A percentile compares a stretch with the other conserved stretches of the same genome.
phyloP scores from a whole-genome alignment of 495 filamentous ascomycete genomes.

The Penicillium atrosanguineum region DNA sequence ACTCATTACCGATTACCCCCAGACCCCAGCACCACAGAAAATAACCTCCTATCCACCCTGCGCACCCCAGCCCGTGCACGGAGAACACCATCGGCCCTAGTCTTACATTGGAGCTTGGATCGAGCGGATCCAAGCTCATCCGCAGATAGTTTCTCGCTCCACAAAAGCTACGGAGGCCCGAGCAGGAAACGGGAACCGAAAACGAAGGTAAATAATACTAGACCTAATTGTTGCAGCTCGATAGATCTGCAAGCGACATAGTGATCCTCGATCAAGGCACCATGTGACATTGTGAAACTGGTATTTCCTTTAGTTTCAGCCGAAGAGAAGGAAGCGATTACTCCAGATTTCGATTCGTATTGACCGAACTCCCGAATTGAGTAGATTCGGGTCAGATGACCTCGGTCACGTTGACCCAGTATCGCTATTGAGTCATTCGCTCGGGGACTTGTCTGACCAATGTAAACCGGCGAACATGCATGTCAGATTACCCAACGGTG shows the following conservation, averaged over 20 bases:
- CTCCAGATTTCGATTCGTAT: no score
- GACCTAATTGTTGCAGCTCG: constrained; percentile 7
- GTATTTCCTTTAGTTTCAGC: background rate
- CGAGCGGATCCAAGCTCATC: constrained; percentile 11
- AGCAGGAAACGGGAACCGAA: constrained; percentile 13
- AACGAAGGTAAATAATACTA: constrained; percentile 5
- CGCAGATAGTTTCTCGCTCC: constrained; percentile 1
- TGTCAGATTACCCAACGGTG: no score
- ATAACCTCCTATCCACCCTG: background rate
- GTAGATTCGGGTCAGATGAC: no score
- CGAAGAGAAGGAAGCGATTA: no score
- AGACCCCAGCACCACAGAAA: background rate
- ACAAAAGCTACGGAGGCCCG: constrained; percentile 10
- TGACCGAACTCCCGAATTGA: no score
- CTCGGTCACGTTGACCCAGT: no score
- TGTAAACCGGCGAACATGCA: no score
- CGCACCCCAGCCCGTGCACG: background rate
- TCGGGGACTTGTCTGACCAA: no score
- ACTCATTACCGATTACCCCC: no score
- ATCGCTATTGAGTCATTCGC: no score
- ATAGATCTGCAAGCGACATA: constrained; percentile 10
- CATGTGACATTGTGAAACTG: constrained; percentile 5
- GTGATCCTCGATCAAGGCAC: background rate
- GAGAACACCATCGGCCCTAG: background rate
- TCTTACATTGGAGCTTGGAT: no score